A percentile compares a stretch with the other conserved stretches of the same genome.
Conservation (phyloP, 2,329 filamentous ascomycete genomes). For the Spiromastix sp. region DNA sequence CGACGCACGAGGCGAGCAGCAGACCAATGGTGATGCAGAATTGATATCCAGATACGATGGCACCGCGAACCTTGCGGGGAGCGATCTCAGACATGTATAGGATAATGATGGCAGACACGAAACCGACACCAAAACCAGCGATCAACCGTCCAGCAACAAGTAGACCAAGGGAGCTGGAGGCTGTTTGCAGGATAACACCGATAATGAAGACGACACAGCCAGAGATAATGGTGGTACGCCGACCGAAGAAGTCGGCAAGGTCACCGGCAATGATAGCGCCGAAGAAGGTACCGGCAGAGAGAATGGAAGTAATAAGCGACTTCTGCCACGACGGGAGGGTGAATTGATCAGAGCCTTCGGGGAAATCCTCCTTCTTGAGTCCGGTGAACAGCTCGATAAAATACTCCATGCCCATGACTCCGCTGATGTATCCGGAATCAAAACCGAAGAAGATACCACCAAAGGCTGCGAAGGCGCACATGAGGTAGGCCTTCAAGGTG, state of each 20-base stretch:
- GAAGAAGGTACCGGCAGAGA: constrained; percentile 70
- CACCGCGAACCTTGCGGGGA: constrained; percentile 64
- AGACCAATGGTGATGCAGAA: constrained; percentile 76
- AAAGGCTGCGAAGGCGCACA: constrained; percentile 52
- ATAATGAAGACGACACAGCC: constrained; percentile 63
- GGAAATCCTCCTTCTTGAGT: constrained; percentile 18
- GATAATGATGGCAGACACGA: constrained; percentile 70
- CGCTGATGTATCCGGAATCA: constrained; percentile 47
- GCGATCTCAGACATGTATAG: constrained; percentile 79
- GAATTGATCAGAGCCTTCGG: constrained; percentile 16
- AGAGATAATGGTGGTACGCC: constrained; percentile 53
- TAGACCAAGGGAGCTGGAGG: constrained; percentile 43
- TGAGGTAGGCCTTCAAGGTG: constrained; percentile 48
- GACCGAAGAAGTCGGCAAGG: constrained; percentile 61
- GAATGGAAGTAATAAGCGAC: constrained; percentile 63
- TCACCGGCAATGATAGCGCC: constrained; percentile 69
- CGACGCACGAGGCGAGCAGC: constrained; percentile 62
- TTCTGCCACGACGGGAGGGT: constrained; percentile 39
- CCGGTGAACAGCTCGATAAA: constrained; percentile 27
- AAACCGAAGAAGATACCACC: constrained; percentile 53
- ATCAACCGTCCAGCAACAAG: constrained; percentile 66
- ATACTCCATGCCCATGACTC: constrained; percentile 41
- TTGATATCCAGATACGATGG: constrained; percentile 72
- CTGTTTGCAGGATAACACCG: constrained; percentile 58
- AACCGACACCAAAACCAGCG: constrained; percentile 68